Conservation (phyloP, 2,329 filamentous ascomycete genomes). For the Fusarium longipes region DNA sequence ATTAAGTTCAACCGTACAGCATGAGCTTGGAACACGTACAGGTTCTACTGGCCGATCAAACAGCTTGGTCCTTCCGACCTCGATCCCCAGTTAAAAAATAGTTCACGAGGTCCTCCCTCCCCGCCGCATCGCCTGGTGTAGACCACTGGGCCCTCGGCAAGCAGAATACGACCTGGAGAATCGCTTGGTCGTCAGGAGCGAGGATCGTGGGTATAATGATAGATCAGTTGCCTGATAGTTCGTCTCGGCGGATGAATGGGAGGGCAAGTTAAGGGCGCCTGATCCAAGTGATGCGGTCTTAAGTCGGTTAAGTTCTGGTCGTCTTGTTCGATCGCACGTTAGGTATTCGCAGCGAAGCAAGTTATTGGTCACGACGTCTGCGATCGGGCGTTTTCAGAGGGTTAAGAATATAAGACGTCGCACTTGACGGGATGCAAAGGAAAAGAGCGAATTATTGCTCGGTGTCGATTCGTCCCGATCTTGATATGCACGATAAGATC, state of each 20-base stretch:
- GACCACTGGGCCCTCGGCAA: slow-evolving; percentile 40
- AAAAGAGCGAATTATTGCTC: not conserved
- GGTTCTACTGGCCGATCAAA: slow-evolving; percentile 11
- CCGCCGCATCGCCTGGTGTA: slow-evolving; percentile 59
- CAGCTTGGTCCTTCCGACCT: slow-evolving; percentile 45
- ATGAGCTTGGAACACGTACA: slow-evolving; percentile 23
- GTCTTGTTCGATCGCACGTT: slow-evolving; percentile 5
- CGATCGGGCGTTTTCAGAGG: not conserved
- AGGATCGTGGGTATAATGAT: not conserved
- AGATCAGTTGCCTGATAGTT: not conserved
- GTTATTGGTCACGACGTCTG: slow-evolving; percentile 5
- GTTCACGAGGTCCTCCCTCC: slow-evolving; percentile 56
- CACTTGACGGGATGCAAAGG: not conserved
- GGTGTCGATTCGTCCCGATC: not conserved
- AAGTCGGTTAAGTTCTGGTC: slow-evolving; percentile 4
- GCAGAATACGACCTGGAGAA: slow-evolving; percentile 35
- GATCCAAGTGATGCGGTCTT: not conserved
- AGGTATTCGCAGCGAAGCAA: not conserved
- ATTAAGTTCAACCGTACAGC: slow-evolving; percentile 17
- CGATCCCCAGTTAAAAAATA: slow-evolving; percentile 49
- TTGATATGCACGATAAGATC: slow-evolving; percentile 23
- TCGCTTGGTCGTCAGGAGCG: slow-evolving; percentile 14
- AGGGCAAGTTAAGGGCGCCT: not conserved
- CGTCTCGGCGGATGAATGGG: not conserved
- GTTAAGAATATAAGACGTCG: not conserved